These are phyloP conservation scores for Moringa oleifera DNA, from an alignment of 345 rosid genomes.

Conservation along the genomic window DNA sequence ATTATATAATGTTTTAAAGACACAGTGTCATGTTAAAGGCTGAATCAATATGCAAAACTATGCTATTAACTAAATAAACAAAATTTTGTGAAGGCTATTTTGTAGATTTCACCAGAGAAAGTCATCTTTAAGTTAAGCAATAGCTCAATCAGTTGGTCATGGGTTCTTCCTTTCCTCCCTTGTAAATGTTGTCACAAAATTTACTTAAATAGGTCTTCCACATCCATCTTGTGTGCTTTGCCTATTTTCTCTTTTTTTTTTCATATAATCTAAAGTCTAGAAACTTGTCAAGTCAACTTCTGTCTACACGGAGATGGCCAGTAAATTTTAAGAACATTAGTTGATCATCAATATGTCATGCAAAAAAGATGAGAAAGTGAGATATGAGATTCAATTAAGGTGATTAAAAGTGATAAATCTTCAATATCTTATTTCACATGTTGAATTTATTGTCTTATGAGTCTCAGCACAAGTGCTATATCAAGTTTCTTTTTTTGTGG, in stretches of 20 bases:
- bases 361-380: constrained; percentile 18
- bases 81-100: constrained; percentile 22
- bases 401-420: constrained; percentile 47
- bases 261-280: constrained; percentile 28
- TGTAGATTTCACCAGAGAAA: constrained; percentile 25
- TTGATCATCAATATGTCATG: constrained; percentile 10
- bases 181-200: constrained; percentile 34
- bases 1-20: not conserved
- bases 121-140: constrained; percentile 11
- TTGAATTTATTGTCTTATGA: constrained; percentile 33
- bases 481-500: constrained; percentile 31
- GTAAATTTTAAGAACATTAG: constrained; percentile 20
- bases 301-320: constrained; percentile 20
- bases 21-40: constrained; percentile 9
- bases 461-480: constrained; percentile 18
- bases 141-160: constrained; percentile 31
- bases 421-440: constrained; percentile 29
- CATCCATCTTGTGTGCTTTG: constrained; percentile 44
- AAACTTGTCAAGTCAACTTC: constrained; percentile 23
- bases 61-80: constrained; percentile 24
- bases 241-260: constrained; percentile 33
- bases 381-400: constrained; percentile 24
- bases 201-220: constrained; percentile 27
- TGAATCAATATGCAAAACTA: constrained; percentile 32
- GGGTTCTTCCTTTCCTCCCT: constrained; percentile 21